phyloP scores from a whole-genome alignment of 352 stramenopile species.

The Phytophthora pistaciae region DNA sequence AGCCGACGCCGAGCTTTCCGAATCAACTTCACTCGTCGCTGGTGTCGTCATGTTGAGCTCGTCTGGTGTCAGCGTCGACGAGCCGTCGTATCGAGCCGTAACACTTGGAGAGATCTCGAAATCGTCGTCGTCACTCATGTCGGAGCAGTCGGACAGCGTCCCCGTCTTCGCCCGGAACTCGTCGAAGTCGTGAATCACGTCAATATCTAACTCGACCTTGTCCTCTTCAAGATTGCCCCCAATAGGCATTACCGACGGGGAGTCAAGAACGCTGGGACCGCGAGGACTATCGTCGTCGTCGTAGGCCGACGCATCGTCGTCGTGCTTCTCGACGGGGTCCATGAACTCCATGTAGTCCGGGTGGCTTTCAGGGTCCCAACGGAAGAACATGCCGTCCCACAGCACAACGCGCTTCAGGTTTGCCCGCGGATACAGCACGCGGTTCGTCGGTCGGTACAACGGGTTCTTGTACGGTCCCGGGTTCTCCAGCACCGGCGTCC shows the following conservation, averaged over 20 bases:
- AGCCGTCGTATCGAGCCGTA: constrained; percentile 43
- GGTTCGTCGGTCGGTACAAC: constrained; percentile 80
- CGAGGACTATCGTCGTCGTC: constrained; percentile 43
- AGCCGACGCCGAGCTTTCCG: constrained; percentile 23
- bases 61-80: constrained; percentile 40
- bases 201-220: constrained; percentile 79
- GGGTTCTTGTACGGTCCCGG: constrained; percentile 74
- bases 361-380: constrained; percentile 86
- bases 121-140: constrained; percentile 87
- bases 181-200: constrained; percentile 86
- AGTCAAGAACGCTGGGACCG: constrained; percentile 36
- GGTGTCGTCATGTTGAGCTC: constrained; percentile 40
- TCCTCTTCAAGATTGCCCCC: constrained; percentile 66
- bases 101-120: constrained; percentile 48
- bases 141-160: constrained; percentile 77
- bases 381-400: constrained; percentile 90
- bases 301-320: constrained; percentile 42
- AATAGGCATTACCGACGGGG: constrained; percentile 54
- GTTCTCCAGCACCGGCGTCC: constrained; percentile 83
- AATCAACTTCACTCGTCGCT: constrained; percentile 40
- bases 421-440: constrained; percentile 84
- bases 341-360: constrained; percentile 91
- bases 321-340: constrained; percentile 57
- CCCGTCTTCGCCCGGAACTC: constrained; percentile 64
- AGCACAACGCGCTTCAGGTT: constrained; percentile 89